Base-by-base conservation (phyloP, 805 yeast genomes). In the Monosporozyma unispora region DNA sequence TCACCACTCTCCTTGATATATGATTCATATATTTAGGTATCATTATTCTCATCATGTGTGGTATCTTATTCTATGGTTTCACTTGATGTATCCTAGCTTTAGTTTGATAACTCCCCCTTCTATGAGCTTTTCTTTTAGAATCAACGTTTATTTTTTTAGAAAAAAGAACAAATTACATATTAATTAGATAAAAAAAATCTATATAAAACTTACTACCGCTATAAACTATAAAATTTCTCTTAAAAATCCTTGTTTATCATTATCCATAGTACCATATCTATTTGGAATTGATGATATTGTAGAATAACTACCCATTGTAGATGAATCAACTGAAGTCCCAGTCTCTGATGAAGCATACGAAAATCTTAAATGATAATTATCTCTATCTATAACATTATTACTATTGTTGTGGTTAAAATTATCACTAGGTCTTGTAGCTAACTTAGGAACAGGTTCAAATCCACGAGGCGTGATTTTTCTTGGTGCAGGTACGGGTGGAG, bases 401-500 rank as follows among this genome's bases (percentile, higher is more conserved):
- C 38, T 16, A 12, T 39, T 23, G 25, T 35, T 28, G 14, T 23
- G 25, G n/a, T n/a, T n/a, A n/a, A n/a, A n/a, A 39, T n/a, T 45
- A 21, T 31, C 4, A 44, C 18, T 31, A 29, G 12, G 8, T 29
- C 33, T 29, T 31, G 35, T 14, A 2, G 35, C 35, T 12, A 31
- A 14, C n/a, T 31, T 31, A 7, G 35, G 35, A 12, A 31, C 35
- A 31, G 35, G 16, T 31, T 31, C 35, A 4, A 31, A 12, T 14
- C 35, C 27, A 29, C 31, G 27, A 33, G 22, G 19, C 16, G 9
- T 40, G 33, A n/a, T 46, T 38, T 58, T 58, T 44, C 61, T 50
- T 45, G 62, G 58, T 19, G 53, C 52, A 12, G 61, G 63, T 3
- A 54, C 46, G 10, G 56, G 54, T 4, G 64, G 63, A n/a, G 56